Base-by-base conservation (phyloP, 2,329 filamentous ascomycete genomes). In the Ophiostoma tasmaniense region DNA sequence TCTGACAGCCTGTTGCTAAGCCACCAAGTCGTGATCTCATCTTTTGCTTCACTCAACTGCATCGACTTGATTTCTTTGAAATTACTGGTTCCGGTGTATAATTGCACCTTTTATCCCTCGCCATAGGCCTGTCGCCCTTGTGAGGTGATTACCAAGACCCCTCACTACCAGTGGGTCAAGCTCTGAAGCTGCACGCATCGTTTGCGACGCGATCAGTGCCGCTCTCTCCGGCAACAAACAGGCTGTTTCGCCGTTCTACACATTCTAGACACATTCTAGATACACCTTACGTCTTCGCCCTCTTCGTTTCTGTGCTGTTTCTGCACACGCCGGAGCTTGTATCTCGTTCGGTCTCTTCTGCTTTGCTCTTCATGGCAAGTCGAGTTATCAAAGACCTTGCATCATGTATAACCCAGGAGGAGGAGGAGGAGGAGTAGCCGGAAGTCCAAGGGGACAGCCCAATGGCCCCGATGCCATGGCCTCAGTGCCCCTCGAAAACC, bases 401-500 rank as follows among this genome's bases (percentile, higher is more conserved):
- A 68, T 25, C 69, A 73, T 71, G 70, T 70, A 68, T 39, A 69
- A 67, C 7, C 68, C 68, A 11, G 69, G 68, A 50, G 59, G 25
- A 20, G 55, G 55, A 59, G 64, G 66, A 59, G 61, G 68, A 30
- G 59, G 68, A 28, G 68, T 62, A 55, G 70, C 62, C 28, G 64
- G 62, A 50, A 66, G 59, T 33, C 33, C 11, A 22, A n/a, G n/a
- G 25, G 55, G 30, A 3, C 28, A 33, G 66, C 17, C 45, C 20
- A 61, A 39, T n/a, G 55, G 55, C n/a, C 22, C 59, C 17, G 67
- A 52, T 13, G 68, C 35, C n/a, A 37, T n/a, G 28, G 28, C 59
- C 30, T 0, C 30, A 17, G 67, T 22, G 42, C 68, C 71, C 0
- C 73, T 75, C 7, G 74, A 75, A 28, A 71, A 72, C n/a, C 74